Evolutionary conservation across 495 filamentous ascomycete genomes (phyloP), one percentile per base, ranked within the genome.

Genomic region (Astrothelium subdiscretum): DNA sequence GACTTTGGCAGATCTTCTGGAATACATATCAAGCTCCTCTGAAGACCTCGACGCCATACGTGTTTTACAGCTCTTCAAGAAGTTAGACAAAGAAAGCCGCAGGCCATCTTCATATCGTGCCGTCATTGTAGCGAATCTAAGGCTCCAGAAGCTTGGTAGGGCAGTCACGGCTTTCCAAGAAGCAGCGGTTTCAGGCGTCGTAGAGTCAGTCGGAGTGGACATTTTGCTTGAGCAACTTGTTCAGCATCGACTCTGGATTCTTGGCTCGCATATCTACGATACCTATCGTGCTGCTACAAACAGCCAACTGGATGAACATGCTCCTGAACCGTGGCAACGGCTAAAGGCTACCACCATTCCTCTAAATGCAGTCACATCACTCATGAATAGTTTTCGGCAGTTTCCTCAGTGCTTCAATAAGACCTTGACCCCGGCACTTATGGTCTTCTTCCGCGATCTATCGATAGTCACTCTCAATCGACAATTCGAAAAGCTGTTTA

Each of bases 1-100:
- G n/a, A 51, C 18, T 60, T 70, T 20, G 57, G 61, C 51, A 27
- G 66, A 71, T 32, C 54, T 75, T 15, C 64, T 75, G 26, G 60
- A 66, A 3, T 75, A 72, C 64, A 67, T 75, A 2, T 67, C 61
- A 0, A 24, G 13, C 2, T 62, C 22, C 44, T 48, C 24, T 22
- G 59, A 44, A 20, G 8, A 35, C 12, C 29, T 43, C 5, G 43
- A 66, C 15, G 52, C 66, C 18, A 63, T 26, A 26, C 66, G 66
- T 13, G 22, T 65, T 35, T 35, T 68, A 13, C 52, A 57, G 4
- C 52, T 71, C 22, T 71, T 71, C 44, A 31, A 65, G 6, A 48
- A 59, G 6, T 31, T 69, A 18, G 32, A 60, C 5, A 26, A 44
- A 3, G 31, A 62, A 20, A 6, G 62, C 32, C 67, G 69, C 26